Evolutionary conservation across 192 early-diverging fungal genomes (phyloP).

Genomic region (Lobosporangium transversale): DNA sequence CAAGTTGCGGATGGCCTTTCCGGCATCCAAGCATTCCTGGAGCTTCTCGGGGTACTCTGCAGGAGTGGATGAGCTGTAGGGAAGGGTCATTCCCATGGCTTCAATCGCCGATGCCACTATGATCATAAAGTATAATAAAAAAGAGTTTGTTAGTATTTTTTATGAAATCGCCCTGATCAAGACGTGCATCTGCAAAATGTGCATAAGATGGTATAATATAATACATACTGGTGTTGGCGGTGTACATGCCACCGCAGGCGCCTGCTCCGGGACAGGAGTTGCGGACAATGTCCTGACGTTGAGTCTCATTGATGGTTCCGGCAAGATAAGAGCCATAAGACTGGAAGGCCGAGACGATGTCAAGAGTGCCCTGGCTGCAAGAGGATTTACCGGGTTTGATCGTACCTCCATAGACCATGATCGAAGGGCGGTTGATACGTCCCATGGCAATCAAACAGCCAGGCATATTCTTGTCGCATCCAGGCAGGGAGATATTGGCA

Average conservation of each 20-base stretch:
- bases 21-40: constrained; percentile 88
- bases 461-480: constrained; percentile 98
- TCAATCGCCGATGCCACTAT: constrained; percentile 96
- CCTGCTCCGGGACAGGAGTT: constrained; percentile 89
- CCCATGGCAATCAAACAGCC: constrained; percentile 97
- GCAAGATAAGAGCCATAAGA: constrained; percentile 92
- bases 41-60: constrained; percentile 89
- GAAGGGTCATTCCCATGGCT: constrained; percentile 96
- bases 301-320: constrained; percentile 89
- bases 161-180: too few species aligned
- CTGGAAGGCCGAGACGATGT: constrained; percentile 98
- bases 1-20: constrained; percentile 87
- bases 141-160: neutral
- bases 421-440: constrained; percentile 92
- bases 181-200: too few species aligned
- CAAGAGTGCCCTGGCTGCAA: constrained; percentile 77
- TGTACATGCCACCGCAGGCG: constrained; percentile 99
- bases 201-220: neutral
- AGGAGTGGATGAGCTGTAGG: constrained; percentile 95
- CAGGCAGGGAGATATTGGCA: constrained; percentile 96
- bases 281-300: constrained; percentile 79
- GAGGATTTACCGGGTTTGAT: constrained; percentile 80
- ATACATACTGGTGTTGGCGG: constrained; percentile 90
- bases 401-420: constrained; percentile 99
- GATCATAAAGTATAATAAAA: neutral